Evolutionary conservation across 108 stramenopile species (phyloP).

Genomic region (Thalassiosira profunda): DNA sequence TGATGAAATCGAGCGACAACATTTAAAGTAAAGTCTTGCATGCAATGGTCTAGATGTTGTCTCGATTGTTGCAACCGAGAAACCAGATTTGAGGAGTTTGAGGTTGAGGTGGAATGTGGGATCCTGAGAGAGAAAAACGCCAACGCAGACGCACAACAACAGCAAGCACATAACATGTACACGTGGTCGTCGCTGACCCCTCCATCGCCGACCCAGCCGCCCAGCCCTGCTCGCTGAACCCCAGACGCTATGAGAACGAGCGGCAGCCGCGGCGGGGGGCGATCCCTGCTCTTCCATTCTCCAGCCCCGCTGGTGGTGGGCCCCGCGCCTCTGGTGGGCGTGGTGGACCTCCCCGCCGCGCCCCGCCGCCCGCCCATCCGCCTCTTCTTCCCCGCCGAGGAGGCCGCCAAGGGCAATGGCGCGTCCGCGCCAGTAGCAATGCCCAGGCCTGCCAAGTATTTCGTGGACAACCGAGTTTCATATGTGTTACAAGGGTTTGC

Average conservation of each 20-base stretch:
- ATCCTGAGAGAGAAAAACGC: too few species aligned
- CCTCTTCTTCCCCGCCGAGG: constrained; percentile 34
- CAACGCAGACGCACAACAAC: too few species aligned
- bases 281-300: constrained; percentile 39
- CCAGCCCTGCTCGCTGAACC: too few species aligned
- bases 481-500: constrained; percentile 43
- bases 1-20: constrained; percentile 8
- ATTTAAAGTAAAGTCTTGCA: background rate
- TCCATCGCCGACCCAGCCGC: too few species aligned
- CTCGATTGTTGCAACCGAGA: too few species aligned
- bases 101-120: too few species aligned
- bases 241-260: too few species aligned
- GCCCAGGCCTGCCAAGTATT: constrained; percentile 22
- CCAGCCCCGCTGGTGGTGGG: constrained; percentile 30
- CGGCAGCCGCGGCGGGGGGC: too few species aligned
- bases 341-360: constrained; percentile 32
- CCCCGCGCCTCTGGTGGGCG: constrained; percentile 35
- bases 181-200: too few species aligned
- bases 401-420: background rate
- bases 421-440: background rate
- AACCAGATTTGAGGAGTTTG: too few species aligned
- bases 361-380: constrained; percentile 33
- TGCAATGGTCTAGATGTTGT: too few species aligned
- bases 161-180: too few species aligned
- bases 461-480: constrained; percentile 18